Evolutionary conservation across 2,329 filamentous ascomycete species (phyloP), one percentile per base, ranked within the genome.

Genomic region (Diaporthe australafricana): DNA sequence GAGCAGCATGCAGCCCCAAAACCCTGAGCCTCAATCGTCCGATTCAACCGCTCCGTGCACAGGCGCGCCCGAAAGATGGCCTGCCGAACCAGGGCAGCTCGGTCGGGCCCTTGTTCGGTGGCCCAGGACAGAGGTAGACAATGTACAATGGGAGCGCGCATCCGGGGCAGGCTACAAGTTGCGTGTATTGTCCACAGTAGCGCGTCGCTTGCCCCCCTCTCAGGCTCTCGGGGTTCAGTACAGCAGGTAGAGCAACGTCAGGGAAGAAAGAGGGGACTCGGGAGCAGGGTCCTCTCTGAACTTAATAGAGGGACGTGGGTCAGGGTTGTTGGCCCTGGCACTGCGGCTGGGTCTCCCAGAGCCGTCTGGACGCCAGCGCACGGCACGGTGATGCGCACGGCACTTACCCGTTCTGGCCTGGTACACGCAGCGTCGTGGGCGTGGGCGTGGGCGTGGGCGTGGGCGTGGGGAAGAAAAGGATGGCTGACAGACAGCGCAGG

Each of bases 21-120:
- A 22, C 63, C 42, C 65, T 72, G 69, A 73, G 72, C 72, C 69
- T 73, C 72, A n/a, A 73, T 69, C 45, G 45, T 65, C 60, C 42
- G 45, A 65, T 50, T 50, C 45, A 50, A 65, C 22, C 16, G 60
- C 60, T 38, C 45, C 30, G n/a, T 50, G 20, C 30, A 27, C 30
- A 38, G 42, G 45, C 42, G 60, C 38, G 5, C 56, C 56, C 22
- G 27, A 20, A 48, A 12, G 27, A 50, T 30, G 42, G 27, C 32
- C 45, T 20, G 60, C 45, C 60, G 45, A 38, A 38, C 12, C 60
- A 63, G 42, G 60, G n/a, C 42, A 22, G 60, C 60, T 25, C 20
- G 9, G 42, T 35, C 60, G 42, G 47, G 42, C 16, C 27, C 27
- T 40, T 48, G 20, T 6, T 25, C 42, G 60, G 27, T 30, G 42